phyloP scores from a whole-genome alignment of 495 filamentous ascomycete genomes.

The Aspergillus asperescens region DNA sequence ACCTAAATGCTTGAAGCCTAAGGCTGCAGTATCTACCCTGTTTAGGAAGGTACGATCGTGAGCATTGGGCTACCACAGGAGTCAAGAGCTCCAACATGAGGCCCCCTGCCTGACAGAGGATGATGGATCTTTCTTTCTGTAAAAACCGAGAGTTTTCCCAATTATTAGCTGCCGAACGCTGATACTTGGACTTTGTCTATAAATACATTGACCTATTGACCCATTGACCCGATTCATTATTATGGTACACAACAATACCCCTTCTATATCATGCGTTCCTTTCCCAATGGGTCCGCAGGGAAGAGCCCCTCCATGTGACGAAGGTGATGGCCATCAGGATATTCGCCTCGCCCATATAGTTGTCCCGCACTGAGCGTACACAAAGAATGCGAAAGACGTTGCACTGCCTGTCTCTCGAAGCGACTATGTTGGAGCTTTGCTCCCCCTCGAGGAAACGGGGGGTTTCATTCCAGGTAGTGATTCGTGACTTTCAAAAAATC shows the following conservation, averaged over 20 bases:
- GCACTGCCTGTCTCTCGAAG: slow-evolving; percentile 1
- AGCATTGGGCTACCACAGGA: background rate
- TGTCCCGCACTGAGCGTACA: background rate
- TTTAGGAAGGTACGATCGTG: background rate
- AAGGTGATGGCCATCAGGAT: background rate
- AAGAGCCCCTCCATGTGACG: background rate
- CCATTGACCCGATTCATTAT: background rate
- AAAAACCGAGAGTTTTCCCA: background rate
- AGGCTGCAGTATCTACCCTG: background rate
- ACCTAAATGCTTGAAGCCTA: background rate
- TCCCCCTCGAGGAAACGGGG: background rate
- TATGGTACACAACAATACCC: background rate
- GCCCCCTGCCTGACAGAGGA: too few species aligned
- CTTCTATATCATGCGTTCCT: background rate
- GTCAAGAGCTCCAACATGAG: background rate
- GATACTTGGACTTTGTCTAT: background rate
- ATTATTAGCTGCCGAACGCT: background rate
- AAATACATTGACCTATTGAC: background rate
- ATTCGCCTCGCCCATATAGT: background rate
- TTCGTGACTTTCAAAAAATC: background rate
- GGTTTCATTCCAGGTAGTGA: background rate
- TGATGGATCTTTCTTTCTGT: background rate
- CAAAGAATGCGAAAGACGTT: background rate
- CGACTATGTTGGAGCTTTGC: background rate
- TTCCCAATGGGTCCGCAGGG: background rate